Evolutionary conservation across 2,329 filamentous ascomycete species (phyloP), one percentile per base, ranked within the genome.

Genomic region (Claviceps citrina): DNA sequence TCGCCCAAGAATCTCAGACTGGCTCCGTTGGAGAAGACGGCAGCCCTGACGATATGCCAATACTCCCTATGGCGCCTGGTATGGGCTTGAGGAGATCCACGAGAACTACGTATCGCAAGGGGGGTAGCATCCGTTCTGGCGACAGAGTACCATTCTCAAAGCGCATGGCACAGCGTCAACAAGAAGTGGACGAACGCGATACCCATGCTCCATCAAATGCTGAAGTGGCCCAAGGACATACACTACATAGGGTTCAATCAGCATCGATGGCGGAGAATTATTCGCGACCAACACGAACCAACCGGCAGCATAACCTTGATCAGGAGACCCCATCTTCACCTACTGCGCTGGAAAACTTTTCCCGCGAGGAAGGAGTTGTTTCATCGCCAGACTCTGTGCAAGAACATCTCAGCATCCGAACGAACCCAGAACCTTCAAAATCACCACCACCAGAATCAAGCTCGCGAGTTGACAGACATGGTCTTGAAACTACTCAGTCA

Each of bases 71-170:
- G 42, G 77, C 81, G 16, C 77, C 78, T 1, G 84, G 84, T 3
- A 77, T 81, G 58, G 84, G 84, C 25, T 64, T 98, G 36, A 81
- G 91, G 50, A 76, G 91, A 45, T 95, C 91, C 10, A 98, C 86
- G 16, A 75, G 84, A 40, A 98, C 91, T 5, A 89, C 84, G 20
- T 96, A 96, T 58, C 71, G 87, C 51, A 84, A 77, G 51, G 70
- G 84, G 43, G 87, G 87, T 26, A 95, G 87, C 62, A 59, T 94
- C 46, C 79, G 82, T 38, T 84, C 79, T 48, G 81, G 83, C 19
- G 82, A 91, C 44, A 73, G 82, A 40, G 67, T 76, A 3, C 76
- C 81, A 1, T 81, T 85, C 48, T 81, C 84, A 1, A 84, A 84
- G 58, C 74, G 89, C 30, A 67, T 76, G 33, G 68, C 68, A 4